Conservation (phyloP, 1,139 yeast species). For the Debaryomyces subglobosus region DNA sequence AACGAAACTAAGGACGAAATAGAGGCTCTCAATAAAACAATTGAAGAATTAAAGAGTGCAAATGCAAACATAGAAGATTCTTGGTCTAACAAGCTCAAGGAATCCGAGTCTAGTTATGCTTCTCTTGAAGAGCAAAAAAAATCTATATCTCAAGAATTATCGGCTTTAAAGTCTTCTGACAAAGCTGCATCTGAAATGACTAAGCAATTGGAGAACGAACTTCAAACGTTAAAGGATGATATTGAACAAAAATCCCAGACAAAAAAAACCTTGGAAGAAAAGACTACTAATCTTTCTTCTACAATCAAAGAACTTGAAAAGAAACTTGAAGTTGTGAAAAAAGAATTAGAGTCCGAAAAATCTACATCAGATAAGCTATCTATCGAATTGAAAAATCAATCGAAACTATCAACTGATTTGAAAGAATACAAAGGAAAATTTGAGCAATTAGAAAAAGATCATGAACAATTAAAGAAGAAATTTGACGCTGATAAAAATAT, state of each 20-base stretch:
- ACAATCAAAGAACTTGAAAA: conserved; percentile 4
- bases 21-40: neutral
- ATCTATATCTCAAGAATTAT: conserved; percentile 5
- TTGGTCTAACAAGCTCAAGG: conserved; percentile 1
- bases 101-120: conserved; percentile 6
- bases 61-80: conserved; percentile 4
- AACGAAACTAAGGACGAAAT: conserved; percentile 5
- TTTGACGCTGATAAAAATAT: neutral
- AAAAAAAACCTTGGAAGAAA: neutral
- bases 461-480: conserved; percentile 2
- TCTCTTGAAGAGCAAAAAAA: conserved; percentile 7
- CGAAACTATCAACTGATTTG: neutral
- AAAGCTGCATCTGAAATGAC: conserved; percentile 7
- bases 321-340: conserved; percentile 3
- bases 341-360: conserved; percentile 2
- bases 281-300: neutral
- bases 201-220: conserved; percentile 5
- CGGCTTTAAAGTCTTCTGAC: conserved; percentile 5
- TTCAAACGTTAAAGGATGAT: conserved; percentile 1
- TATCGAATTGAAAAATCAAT: neutral
- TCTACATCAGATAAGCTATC: neutral
- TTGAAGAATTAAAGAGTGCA: conserved; percentile 4
- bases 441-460: conserved; percentile 9
- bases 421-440: conserved; percentile 1
- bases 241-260: neutral